These are phyloP conservation scores for Cyclaneusma minus DNA, from an alignment of 2,329 filamentous ascomycete species.

Conservation along the genomic window DNA sequence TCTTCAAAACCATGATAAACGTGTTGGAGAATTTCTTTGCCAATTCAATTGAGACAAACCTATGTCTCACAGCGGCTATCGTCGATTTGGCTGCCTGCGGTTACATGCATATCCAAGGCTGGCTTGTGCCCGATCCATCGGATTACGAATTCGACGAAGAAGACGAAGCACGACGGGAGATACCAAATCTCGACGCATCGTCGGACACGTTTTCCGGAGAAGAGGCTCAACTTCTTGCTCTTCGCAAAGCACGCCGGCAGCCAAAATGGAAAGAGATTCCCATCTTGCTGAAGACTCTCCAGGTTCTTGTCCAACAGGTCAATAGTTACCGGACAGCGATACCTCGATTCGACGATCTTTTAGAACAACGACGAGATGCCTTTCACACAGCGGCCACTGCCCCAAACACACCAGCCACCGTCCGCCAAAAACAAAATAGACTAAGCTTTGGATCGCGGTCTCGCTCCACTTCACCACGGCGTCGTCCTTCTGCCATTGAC, in stretches of 20 bases:
- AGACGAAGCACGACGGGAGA: conserved; percentile 17
- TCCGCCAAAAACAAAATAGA: conserved; percentile 13
- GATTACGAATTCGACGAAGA: conserved; percentile 41
- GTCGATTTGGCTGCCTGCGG: conserved; percentile 74
- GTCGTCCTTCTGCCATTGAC: conserved; percentile 38
- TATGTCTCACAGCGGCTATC: conserved; percentile 72
- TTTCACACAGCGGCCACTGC: conserved; percentile 42
- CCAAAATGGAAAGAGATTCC: conserved; percentile 39
- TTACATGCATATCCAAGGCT: conserved; percentile 75
- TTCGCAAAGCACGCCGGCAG: conserved; percentile 34
- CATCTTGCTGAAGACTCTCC: conserved; percentile 40
- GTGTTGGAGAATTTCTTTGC: conserved; percentile 70
- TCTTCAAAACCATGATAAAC: conserved; percentile 50
- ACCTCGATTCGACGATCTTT: conserved; percentile 56
- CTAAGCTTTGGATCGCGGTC: conserved; percentile 26
- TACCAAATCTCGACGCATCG: conserved; percentile 15
- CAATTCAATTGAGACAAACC: conserved; percentile 82
- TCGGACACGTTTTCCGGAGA: too few relatives aligned
- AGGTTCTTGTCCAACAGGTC: conserved; percentile 46
- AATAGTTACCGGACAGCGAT: conserved; percentile 45
- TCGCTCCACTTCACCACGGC: conserved; percentile 34
- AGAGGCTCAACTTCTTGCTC: conserved; percentile 27
- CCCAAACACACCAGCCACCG: conserved; percentile 15
- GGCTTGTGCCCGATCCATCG: conserved; percentile 64
- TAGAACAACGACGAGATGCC: conserved; percentile 48